Conservation (phyloP, 495 filamentous ascomycete genomes). For the Schizothecium vesticola region DNA sequence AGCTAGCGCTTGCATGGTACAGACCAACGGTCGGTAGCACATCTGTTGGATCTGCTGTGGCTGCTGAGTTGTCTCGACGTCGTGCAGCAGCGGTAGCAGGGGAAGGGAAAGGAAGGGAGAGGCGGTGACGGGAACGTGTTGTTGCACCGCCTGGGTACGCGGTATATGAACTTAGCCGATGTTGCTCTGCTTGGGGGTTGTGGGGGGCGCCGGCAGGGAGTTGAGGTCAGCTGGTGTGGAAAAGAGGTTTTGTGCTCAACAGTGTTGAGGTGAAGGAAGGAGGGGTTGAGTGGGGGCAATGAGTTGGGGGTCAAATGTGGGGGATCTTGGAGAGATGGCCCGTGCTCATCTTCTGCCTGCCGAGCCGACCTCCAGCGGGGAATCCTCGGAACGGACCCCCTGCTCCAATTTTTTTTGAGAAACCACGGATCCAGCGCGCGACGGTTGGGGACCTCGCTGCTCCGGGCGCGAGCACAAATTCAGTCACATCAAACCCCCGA, state of each 20-base stretch:
- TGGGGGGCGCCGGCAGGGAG: neutral
- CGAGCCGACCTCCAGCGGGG: neutral
- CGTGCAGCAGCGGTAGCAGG: neutral
- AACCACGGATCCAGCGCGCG: neutral
- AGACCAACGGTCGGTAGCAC: neutral
- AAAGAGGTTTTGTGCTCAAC: neutral
- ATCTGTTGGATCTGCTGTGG: neutral
- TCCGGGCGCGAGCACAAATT: neutral
- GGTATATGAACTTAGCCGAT: neutral
- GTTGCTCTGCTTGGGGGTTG: neutral
- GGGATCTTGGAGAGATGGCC: neutral
- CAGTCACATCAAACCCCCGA: conserved; percentile 4
- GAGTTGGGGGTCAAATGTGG: neutral
- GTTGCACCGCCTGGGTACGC: neutral
- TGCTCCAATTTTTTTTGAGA: neutral
- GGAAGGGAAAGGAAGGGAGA: neutral
- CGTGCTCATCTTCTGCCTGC: neutral
- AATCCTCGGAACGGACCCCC: neutral
- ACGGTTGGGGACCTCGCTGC: neutral
- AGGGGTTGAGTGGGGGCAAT: neutral
- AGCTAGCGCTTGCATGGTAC: neutral
- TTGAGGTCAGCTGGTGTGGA: neutral
- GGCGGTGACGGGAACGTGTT: neutral
- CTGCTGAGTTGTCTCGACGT: conserved; percentile 1
- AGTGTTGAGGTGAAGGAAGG: neutral